These are phyloP conservation scores for Loxodes magnus DNA, from an alignment of 73 alveolate genomes.

Conservation along the genomic window DNA sequence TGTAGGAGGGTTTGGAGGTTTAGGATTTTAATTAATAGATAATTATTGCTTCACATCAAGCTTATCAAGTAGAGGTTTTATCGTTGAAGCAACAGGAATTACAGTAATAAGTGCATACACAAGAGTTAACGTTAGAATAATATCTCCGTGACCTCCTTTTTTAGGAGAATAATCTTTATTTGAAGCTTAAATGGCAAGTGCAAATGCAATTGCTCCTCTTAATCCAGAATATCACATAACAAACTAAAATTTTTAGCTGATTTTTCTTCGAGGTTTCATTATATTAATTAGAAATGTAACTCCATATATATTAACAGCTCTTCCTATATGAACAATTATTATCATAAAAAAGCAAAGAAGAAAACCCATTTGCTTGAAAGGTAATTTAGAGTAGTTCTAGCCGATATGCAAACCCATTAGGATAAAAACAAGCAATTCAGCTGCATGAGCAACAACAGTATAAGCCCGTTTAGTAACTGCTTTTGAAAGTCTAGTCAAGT, in stretches of 20 bases:
- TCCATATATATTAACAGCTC: slow-evolving; percentile 36
- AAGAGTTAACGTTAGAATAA: slow-evolving; percentile 42
- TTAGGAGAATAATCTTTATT: too few species aligned
- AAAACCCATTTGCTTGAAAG: slow-evolving; percentile 39
- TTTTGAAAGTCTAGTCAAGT: slow-evolving; percentile 43
- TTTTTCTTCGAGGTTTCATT: slow-evolving; percentile 20
- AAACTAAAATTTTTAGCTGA: slow-evolving; percentile 21
- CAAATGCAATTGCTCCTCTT: slow-evolving; percentile 90
- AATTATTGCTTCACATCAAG: too few species aligned
- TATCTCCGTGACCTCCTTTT: slow-evolving; percentile 36
- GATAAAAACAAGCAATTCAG: slow-evolving; percentile 68
- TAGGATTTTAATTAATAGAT: too few species aligned
- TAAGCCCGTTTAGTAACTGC: slow-evolving; percentile 41
- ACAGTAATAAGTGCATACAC: slow-evolving; percentile 26
- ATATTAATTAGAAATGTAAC: slow-evolving; percentile 40
- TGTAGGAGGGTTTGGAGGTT: too few species aligned
- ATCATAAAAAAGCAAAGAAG: slow-evolving; percentile 20
- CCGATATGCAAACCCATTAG: slow-evolving; percentile 81
- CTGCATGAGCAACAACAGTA: slow-evolving; percentile 52
- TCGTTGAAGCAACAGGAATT: too few species aligned
- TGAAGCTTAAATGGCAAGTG: slow-evolving; percentile 57
- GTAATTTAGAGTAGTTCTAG: slow-evolving; percentile 48
- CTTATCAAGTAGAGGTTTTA: slow-evolving; percentile 4
- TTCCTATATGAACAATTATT: slow-evolving; percentile 34
- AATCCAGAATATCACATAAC: slow-evolving; percentile 68